Evolutionary conservation across 106 monocot genomes (phyloP), one percentile per base, ranked within the genome.

Genomic region (Dendrobium catenatum): DNA sequence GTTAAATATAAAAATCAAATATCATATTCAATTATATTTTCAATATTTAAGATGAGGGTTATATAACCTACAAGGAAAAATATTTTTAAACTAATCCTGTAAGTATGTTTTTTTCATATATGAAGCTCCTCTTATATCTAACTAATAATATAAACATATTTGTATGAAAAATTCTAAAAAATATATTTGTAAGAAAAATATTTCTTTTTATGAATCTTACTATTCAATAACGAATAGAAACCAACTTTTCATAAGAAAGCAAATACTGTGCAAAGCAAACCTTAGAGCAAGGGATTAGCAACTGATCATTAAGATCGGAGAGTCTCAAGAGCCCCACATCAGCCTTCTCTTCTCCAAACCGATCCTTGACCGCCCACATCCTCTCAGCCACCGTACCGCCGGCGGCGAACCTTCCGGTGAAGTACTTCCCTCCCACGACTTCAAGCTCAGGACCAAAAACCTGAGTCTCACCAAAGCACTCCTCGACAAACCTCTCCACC

Each of bases 401-500:
- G 24, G 2, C 46, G 55, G 55, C 64, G 15, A 92, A 24, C 49
- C 86, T 72, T 47, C 93, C 93, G 56, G 84, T 88, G 70, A 70
- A 70, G 85, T 82, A 91, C 79, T 83, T 89, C 5, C 79, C 79
- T 40, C 31, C 42, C 19, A 83, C 77, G 20, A 87, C 80, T 42
- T 91, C 84, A 4, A 93, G 72, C 77, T 96, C 89, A 10, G 82
- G 51, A 0, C 78, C 93, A 37, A 88, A 51, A 15, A 96, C 91
- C 15, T 77, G 82, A 83, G 42, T 77, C 19, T 81, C 89, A 26
- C 44, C 68, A 20, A 91, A 59, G 46, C 91, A 91, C 49, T 90
- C 93, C 82, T 78, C 84, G 31, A 96, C 78, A 72, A 96, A 96
- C 76, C 84, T 75, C 68, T 91, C 91, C 40, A 89, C 84, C 89